Percentiles rank a stretch among this genome's conserved stretches.
Conservation (phyloP, 768 basidiomycete species). For the Cystobasidium tubakii region DNA sequence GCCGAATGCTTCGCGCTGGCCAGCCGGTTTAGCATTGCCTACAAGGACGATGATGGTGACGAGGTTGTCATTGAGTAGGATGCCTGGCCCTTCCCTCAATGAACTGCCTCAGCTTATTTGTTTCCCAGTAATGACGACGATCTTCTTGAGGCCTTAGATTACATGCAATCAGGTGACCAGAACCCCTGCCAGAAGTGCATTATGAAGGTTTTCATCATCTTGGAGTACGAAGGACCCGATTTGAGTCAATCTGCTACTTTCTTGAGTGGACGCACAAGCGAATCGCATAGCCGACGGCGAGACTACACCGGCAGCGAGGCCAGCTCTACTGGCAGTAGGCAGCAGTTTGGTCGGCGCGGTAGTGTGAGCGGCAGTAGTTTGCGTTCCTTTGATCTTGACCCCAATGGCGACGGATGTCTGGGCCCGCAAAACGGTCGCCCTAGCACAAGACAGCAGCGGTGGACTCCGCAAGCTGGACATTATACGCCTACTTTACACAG, state of each 20-base stretch:
- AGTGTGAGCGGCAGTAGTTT: background rate
- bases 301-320: background rate
- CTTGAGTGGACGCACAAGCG: background rate
- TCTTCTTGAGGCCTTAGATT: background rate
- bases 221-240: constrained; percentile 3
- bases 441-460: background rate
- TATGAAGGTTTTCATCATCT: background rate
- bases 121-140: background rate
- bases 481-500: background rate
- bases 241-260: background rate
- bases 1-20: constrained; percentile 3
- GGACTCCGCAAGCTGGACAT: background rate
- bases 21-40: constrained; percentile 1
- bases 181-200: background rate
- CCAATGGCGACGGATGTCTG: too few species aligned
- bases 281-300: background rate
- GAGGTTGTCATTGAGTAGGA: background rate
- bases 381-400: too few species aligned
- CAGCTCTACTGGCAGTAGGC: background rate
- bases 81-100: background rate
- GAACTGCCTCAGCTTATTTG: background rate
- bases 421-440: background rate
- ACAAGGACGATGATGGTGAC: constrained; percentile 12
- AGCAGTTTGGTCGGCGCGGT: background rate
- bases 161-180: background rate